Percentiles rank a stretch among this genome's conserved stretches.
phyloP scores from a whole-genome alignment of 23 red algal genomes.

The Gracilaria gracilis region DNA sequence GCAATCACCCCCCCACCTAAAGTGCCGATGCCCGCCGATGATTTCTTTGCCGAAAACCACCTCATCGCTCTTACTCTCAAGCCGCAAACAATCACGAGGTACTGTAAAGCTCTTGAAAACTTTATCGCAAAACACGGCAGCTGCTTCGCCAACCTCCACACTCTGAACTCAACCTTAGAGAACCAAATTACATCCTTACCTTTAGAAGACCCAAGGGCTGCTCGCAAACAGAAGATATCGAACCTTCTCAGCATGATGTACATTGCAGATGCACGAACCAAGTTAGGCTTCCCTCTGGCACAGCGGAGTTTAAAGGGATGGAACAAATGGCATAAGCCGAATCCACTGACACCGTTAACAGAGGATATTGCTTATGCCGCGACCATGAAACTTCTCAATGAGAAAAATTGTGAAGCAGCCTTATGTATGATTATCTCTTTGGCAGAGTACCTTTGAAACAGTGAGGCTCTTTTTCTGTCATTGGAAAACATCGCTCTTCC shows the following conservation, averaged over 20 bases:
- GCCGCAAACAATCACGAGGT: background rate
- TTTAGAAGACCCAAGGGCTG: background rate
- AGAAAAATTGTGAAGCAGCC: background rate
- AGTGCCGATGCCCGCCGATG: background rate
- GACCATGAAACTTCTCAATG: background rate
- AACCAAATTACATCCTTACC: background rate
- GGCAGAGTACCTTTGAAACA: background rate
- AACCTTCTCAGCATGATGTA: background rate
- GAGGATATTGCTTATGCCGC: background rate
- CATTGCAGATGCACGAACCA: background rate
- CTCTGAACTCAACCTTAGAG: background rate
- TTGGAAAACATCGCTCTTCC: background rate
- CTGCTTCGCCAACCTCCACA: background rate
- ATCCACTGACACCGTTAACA: background rate
- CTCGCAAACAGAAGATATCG: background rate
- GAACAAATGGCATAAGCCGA: background rate
- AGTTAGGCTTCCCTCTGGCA: background rate
- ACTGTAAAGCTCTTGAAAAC: background rate
- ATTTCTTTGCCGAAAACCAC: conserved; percentile 1
- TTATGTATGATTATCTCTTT: background rate
- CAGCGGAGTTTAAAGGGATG: conserved; percentile 2
- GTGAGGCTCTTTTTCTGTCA: background rate
- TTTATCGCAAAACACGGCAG: background rate
- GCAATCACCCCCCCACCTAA: background rate
- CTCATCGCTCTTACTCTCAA: conserved; percentile 9